Percentiles rank a stretch among this genome's conserved stretches.
Evolutionary conservation across 2,329 filamentous ascomycete genomes (phyloP).

Genomic region (Diaporthe citri): DNA sequence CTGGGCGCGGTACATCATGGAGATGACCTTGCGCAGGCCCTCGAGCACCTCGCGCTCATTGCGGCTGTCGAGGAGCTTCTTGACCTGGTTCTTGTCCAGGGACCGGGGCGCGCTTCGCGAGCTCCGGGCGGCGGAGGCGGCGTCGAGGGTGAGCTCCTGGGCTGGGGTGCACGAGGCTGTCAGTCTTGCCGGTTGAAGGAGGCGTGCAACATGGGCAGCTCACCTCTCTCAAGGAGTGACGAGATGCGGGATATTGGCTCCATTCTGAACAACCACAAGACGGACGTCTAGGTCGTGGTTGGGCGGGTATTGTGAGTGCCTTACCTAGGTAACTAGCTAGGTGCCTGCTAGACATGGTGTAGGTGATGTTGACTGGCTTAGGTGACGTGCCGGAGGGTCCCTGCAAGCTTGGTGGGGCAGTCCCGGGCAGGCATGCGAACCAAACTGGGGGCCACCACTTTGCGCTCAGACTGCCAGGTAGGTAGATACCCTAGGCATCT

Average conservation of each 20-base stretch:
- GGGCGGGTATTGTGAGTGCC: neutral
- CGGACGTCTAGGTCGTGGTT: neutral
- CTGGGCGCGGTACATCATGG: slow-evolving; percentile 94
- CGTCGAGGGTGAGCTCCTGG: slow-evolving; percentile 96
- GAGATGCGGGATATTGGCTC: slow-evolving; percentile 97
- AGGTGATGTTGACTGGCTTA: neutral
- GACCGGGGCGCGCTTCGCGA: slow-evolving; percentile 72
- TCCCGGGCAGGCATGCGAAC: slow-evolving; percentile 8
- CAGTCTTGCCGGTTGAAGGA: slow-evolving; percentile 32
- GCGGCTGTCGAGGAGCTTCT: slow-evolving; percentile 93
- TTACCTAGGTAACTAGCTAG: neutral
- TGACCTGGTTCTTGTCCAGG: slow-evolving; percentile 85
- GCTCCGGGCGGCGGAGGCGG: slow-evolving; percentile 86
- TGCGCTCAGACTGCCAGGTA: neutral
- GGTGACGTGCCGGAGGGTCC: slow-evolving; percentile 21
- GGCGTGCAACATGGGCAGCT: slow-evolving; percentile 45
- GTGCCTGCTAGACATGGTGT: neutral
- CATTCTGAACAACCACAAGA: slow-evolving; percentile 65
- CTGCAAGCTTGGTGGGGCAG: slow-evolving; percentile 27
- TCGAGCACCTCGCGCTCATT: slow-evolving; percentile 94
- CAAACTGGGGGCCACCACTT: neutral
- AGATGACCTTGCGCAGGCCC: slow-evolving; percentile 87
- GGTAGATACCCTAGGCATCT: neutral
- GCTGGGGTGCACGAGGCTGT: slow-evolving; percentile 64
- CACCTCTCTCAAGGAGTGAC: slow-evolving; percentile 93